A percentile compares a stretch with the other conserved stretches of the same genome.
Evolutionary conservation across 352 stramenopile genomes (phyloP).

Genomic region (Phytophthora syringae): DNA sequence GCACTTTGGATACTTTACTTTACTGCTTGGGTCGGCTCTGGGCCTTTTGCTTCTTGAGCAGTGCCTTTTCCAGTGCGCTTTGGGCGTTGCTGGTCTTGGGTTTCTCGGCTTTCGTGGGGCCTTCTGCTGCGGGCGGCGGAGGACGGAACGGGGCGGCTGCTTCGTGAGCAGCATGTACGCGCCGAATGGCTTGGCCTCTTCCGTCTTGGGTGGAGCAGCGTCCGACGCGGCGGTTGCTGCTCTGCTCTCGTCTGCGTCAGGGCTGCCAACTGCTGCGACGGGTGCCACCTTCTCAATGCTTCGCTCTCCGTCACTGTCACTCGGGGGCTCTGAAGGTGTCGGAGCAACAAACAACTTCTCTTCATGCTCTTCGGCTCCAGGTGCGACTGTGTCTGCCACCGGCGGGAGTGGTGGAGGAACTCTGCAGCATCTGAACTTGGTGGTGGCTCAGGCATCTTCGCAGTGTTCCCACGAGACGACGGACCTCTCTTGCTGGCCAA

Average conservation of each 20-base stretch:
- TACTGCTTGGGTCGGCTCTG: conserved; percentile 23
- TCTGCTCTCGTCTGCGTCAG: conserved; percentile 9
- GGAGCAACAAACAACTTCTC: conserved; percentile 1
- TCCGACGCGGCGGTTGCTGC: conserved; percentile 6
- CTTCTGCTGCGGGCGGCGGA: not conserved
- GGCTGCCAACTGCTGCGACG: not conserved
- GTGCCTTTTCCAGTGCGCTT: conserved; percentile 29
- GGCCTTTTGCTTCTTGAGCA: conserved; percentile 31
- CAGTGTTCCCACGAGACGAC: conserved; percentile 1
- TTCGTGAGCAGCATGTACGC: conserved; percentile 38
- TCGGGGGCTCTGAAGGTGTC: too few species aligned
- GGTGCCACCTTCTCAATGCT: conserved; percentile 3
- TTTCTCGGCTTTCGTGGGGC: conserved; percentile 11
- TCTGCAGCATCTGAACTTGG: not conserved
- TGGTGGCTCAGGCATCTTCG: not conserved
- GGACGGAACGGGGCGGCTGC: conserved; percentile 19
- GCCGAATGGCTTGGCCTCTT: conserved; percentile 29
- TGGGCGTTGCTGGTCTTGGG: conserved; percentile 15
- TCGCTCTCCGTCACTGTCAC: not conserved
- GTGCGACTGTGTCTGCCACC: too few species aligned
- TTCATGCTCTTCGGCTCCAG: not conserved
- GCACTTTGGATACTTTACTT: not conserved
- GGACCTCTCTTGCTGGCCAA: conserved; percentile 11
- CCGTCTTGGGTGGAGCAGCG: not conserved
- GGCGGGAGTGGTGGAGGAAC: too few species aligned